A percentile compares a stretch with the other conserved stretches of the same genome.
These are phyloP conservation scores for Entomophthora muscae DNA, from an alignment of 371 early-diverging fungal genomes.

Conservation along the genomic window DNA sequence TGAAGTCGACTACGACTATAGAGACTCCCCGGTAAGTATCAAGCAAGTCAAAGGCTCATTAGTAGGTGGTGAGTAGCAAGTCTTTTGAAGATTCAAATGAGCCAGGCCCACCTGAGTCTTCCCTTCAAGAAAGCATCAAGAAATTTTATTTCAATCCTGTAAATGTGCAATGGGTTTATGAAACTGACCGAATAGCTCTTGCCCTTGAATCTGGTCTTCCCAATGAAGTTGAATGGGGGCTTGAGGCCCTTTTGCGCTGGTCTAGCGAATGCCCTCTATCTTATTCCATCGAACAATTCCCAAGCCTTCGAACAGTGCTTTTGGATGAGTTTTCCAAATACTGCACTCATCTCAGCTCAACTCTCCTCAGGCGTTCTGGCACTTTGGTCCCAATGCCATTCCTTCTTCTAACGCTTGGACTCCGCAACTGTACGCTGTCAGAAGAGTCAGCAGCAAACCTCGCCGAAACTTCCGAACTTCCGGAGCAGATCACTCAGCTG, in stretches of 20 bases:
- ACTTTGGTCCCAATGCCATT: background rate
- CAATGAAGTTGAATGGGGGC: conserved; percentile 1
- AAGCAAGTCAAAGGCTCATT: no score
- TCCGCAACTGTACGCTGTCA: background rate
- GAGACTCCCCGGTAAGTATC: no score
- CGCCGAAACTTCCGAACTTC: background rate
- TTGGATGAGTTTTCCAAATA: background rate
- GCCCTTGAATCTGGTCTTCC: conserved; percentile 1
- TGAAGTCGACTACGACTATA: no score
- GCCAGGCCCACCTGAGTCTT: background rate
- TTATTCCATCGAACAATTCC: background rate
- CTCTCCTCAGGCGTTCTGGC: background rate
- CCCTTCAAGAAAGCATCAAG: background rate
- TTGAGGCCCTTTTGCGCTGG: background rate
- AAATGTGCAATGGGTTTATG: background rate
- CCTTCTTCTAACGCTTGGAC: background rate
- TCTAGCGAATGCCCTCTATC: background rate
- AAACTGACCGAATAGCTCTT: background rate
- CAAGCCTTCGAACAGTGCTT: background rate
- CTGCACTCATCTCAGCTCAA: background rate
- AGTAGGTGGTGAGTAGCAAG: no score
- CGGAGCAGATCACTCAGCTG: background rate
- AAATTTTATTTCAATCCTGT: background rate
- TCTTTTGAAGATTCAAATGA: no score
- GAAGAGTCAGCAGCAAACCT: background rate